Conservation (phyloP, 495 filamentous ascomycete species). For the Penicillium dipodomyicola region DNA sequence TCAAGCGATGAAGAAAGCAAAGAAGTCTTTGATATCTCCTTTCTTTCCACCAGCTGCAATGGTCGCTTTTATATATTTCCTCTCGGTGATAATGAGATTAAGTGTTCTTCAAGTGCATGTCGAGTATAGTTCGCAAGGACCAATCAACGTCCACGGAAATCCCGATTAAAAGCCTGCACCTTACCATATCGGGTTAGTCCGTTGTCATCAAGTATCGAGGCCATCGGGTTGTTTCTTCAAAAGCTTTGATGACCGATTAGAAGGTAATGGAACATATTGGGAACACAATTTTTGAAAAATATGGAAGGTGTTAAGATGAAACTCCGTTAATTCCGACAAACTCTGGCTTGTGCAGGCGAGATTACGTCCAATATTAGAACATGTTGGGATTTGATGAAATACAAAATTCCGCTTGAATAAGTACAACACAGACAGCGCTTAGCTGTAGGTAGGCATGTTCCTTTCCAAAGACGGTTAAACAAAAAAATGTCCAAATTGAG, state of each 20-base stretch:
- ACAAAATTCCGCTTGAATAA: background rate
- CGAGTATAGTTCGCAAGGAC: background rate
- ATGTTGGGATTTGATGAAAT: background rate
- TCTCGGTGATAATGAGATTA: conserved; percentile 1
- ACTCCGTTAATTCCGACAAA: background rate
- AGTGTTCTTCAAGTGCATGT: background rate
- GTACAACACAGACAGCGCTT: background rate
- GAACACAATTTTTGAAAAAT: background rate
- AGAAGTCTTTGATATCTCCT: background rate
- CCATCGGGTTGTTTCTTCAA: background rate
- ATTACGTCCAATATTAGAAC: background rate
- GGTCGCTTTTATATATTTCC: conserved; percentile 1
- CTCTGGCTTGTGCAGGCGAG: background rate
- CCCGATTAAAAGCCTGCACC: background rate
- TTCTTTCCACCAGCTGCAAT: background rate
- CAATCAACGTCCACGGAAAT: background rate
- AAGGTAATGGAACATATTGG: background rate
- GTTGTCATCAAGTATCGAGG: conserved; percentile 7
- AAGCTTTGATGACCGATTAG: background rate
- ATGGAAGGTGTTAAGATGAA: background rate
- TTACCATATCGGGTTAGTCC: conserved; percentile 11
- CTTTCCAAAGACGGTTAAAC: background rate
- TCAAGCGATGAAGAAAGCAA: background rate
- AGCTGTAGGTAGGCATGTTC: background rate
- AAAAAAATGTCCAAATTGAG: background rate